Evolutionary conservation across 139 green algal species (phyloP).

Genomic region (Picochlorum costavermella): DNA sequence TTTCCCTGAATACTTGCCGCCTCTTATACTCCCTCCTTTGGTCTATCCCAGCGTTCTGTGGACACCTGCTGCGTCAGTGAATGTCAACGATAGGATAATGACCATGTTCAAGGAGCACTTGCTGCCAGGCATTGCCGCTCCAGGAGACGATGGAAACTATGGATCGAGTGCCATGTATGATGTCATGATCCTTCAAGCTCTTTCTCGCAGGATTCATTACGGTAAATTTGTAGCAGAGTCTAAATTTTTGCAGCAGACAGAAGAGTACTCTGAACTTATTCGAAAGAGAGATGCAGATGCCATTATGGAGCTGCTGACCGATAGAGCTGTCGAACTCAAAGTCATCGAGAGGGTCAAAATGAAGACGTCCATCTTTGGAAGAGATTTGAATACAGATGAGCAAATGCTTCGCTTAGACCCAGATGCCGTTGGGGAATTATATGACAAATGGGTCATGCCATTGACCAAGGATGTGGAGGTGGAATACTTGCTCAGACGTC

Average conservation of each 20-base stretch:
- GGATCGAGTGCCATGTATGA: slow-evolving; percentile 69
- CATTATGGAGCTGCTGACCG: slow-evolving; percentile 88
- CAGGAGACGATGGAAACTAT: slow-evolving; percentile 94
- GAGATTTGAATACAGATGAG: slow-evolving; percentile 53
- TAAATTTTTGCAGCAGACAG: slow-evolving; percentile 82
- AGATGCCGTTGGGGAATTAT: slow-evolving; percentile 74
- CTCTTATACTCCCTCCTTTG: slow-evolving; percentile 40
- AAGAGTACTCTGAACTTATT: slow-evolving; percentile 77
- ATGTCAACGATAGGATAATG: slow-evolving; percentile 85
- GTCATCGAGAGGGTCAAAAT: slow-evolving; percentile 71
- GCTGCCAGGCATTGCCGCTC: slow-evolving; percentile 56
- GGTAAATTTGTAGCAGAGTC: slow-evolving; percentile 98
- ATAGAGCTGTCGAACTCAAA: slow-evolving; percentile 66
- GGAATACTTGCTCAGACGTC: slow-evolving; percentile 67
- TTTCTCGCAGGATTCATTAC: slow-evolving; percentile 97
- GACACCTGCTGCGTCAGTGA: slow-evolving; percentile 57
- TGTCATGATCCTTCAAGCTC: slow-evolving; percentile 61
- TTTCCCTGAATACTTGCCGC: slow-evolving; percentile 64
- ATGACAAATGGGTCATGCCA: slow-evolving; percentile 89
- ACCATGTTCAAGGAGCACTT: slow-evolving; percentile 76
- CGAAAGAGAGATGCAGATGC: slow-evolving; percentile 53
- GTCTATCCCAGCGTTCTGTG: slow-evolving; percentile 53
- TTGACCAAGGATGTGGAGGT: slow-evolving; percentile 96
- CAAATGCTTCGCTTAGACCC: slow-evolving; percentile 42
- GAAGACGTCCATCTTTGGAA: slow-evolving; percentile 87